Base-by-base conservation (phyloP, 345 rosid genomes). In the Physaria fendleri region DNA sequence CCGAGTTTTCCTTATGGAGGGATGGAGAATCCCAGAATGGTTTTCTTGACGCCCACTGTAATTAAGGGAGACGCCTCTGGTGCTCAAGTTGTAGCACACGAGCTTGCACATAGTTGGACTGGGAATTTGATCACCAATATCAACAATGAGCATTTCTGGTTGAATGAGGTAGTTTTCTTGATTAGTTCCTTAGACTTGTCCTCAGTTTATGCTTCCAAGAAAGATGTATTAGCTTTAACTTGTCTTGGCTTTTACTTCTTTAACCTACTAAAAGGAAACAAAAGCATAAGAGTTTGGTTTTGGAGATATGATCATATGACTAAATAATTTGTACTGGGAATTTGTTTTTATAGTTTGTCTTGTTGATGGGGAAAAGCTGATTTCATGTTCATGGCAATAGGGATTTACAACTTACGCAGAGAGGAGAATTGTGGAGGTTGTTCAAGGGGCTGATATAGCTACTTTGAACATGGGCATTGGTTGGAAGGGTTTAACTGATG, bases 391-490 rank as follows among this genome's bases (percentile, higher is more conserved):
- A 20, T 77, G 66, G 48, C 50, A 44, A 25, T 44, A 92, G 93
- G 98, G 93, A 7, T 92, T 92, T 70, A 92, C 98, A 16, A 92
- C 90, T 10, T 92, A 88, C 71, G 97, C 98, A 0, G 97, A 88
- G 71, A 79, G 98, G 80, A 84, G 97, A 74, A 88, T 92, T 54
- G 94, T 92, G 48, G 98, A 92, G 79, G 88, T 69, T 46, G 95
- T 88, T 57, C 88, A 84, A 77, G 96, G 95, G 6, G 87, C 73
- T 48, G 93, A 85, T 39, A 75, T 58, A 53, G 98, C 98, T 53
- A 79, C 74, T 14, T 56, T 88, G 75, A 86, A 72, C 64, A 83
- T 80, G 44, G 97, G 97, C 20, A 86, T 83, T 61, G 98, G 97
- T 53, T 92, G 95, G 98, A 86, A 62, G 72, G 85, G 87, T 48